These are phyloP conservation scores for Neoarthrinium moseri DNA, from an alignment of 2,329 filamentous ascomycete genomes.

Conservation along the genomic window DNA sequence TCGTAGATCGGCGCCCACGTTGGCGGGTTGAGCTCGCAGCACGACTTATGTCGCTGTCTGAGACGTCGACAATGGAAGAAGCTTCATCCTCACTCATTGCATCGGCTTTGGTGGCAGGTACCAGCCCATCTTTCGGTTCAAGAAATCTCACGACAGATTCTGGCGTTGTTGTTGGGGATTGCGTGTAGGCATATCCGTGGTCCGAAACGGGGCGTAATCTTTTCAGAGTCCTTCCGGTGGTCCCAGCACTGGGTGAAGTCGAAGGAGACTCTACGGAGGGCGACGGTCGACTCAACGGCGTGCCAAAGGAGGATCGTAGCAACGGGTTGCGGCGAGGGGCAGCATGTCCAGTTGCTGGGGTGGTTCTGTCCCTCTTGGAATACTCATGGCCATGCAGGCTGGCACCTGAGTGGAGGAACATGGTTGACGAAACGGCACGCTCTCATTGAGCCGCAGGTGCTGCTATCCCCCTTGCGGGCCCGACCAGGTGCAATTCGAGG, in stretches of 20 bases:
- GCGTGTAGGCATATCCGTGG: slow-evolving; percentile 13
- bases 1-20: slow-evolving; percentile 42
- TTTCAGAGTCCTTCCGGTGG: neutral
- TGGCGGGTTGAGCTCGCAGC: slow-evolving; percentile 34
- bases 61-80: slow-evolving; percentile 34
- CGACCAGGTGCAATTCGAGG: slow-evolving; percentile 1
- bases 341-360: slow-evolving; percentile 28
- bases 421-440: slow-evolving; percentile 31
- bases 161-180: no score
- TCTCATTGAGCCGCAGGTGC: slow-evolving; percentile 1
- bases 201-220: slow-evolving; percentile 5
- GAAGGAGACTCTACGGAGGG: slow-evolving; percentile 17
- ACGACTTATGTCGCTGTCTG: slow-evolving; percentile 47
- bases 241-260: slow-evolving; percentile 5
- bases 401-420: slow-evolving; percentile 60
- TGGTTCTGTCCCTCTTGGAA: slow-evolving; percentile 39
- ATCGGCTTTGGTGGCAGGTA: slow-evolving; percentile 18
- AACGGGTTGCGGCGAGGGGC: slow-evolving; percentile 24
- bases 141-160: slow-evolving; percentile 19
- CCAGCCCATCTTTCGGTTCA: slow-evolving; percentile 23
- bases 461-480: slow-evolving; percentile 1
- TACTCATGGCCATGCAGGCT: slow-evolving; percentile 62
- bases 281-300: slow-evolving; percentile 21
- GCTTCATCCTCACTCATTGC: slow-evolving; percentile 49
- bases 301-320: slow-evolving; percentile 25